Evolutionary conservation across 305 asterid species (phyloP).

Genomic region (Andrographis paniculata): DNA sequence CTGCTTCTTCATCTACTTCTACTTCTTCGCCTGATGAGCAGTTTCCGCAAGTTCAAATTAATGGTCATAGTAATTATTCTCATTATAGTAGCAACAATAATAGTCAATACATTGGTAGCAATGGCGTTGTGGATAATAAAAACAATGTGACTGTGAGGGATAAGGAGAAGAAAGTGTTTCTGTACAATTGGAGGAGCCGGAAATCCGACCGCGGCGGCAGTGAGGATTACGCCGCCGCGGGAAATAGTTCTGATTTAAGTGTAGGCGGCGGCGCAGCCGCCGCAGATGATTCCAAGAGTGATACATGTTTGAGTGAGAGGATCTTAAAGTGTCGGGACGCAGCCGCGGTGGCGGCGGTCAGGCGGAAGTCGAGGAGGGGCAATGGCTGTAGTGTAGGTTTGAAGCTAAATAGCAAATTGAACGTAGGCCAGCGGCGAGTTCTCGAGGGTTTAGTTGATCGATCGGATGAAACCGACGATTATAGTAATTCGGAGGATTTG

Average conservation of each 20-base stretch:
- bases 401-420: conserved; percentile 38
- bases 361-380: conserved; percentile 48
- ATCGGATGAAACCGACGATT: conserved; percentile 70
- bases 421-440: conserved; percentile 37
- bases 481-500: conserved; percentile 52
- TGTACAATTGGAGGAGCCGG: conserved; percentile 78
- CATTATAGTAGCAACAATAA: background rate
- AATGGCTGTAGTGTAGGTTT: conserved; percentile 25
- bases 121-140: conserved; percentile 22
- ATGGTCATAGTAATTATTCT: conserved; percentile 4
- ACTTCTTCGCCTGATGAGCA: no score
- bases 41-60: conserved; percentile 22
- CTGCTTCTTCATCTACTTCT: conserved; percentile 28
- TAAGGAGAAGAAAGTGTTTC: conserved; percentile 49
- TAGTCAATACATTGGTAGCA: conserved; percentile 5
- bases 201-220: conserved; percentile 73
- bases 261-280: conserved; percentile 44
- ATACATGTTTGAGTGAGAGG: conserved; percentile 42
- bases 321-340: conserved; percentile 52
- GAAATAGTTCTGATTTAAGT: conserved; percentile 48
- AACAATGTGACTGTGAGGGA: conserved; percentile 27
- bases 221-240: conserved; percentile 39
- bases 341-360: conserved; percentile 47
- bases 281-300: conserved; percentile 80
- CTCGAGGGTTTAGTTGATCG: conserved; percentile 49